A percentile compares a stretch with the other conserved stretches of the same genome.
Conservation (phyloP, 1,284 basidiomycete species). For the Austroboletus novae-zelandiae region DNA sequence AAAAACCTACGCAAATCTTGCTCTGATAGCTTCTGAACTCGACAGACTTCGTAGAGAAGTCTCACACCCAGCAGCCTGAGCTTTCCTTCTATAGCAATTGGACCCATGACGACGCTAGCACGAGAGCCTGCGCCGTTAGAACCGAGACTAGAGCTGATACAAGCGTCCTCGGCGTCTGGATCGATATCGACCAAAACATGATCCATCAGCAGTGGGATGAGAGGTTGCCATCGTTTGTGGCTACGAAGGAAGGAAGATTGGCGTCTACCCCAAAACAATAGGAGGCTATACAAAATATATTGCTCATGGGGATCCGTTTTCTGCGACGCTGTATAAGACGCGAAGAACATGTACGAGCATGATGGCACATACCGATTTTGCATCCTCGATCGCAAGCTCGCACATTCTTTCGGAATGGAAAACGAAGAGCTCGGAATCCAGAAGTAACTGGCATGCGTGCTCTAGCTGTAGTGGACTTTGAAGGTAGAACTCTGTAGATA, state of each 20-base stretch:
- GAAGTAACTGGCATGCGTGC: slow-evolving; percentile 71
- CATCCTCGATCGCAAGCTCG: slow-evolving; percentile 70
- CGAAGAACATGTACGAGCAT: not conserved
- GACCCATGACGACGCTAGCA: slow-evolving; percentile 41
- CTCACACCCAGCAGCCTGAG: slow-evolving; percentile 69
- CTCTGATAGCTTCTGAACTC: slow-evolving; percentile 79
- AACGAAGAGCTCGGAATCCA: slow-evolving; percentile 81
- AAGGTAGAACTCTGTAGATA: slow-evolving; percentile 69
- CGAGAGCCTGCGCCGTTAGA: slow-evolving; percentile 37
- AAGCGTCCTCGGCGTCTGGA: slow-evolving; percentile 60
- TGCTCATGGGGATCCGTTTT: slow-evolving; percentile 87
- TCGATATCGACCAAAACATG: slow-evolving; percentile 71
- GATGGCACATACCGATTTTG: slow-evolving; percentile 53
- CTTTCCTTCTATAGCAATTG: slow-evolving; percentile 77
- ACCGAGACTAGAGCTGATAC: slow-evolving; percentile 39
- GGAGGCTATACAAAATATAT: slow-evolving; percentile 77
- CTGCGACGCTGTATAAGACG: slow-evolving; percentile 37
- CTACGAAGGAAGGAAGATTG: slow-evolving; percentile 71
- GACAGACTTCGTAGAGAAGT: slow-evolving; percentile 87
- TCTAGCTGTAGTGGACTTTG: slow-evolving; percentile 78
- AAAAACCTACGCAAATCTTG: slow-evolving; percentile 68
- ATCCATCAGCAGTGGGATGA: slow-evolving; percentile 83
- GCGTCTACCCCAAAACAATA: slow-evolving; percentile 74
- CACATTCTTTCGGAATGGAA: slow-evolving; percentile 91
- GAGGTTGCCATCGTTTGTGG: slow-evolving; percentile 76